Conservation (phyloP, 768 basidiomycete genomes). For the Favolaschia claudopus region DNA sequence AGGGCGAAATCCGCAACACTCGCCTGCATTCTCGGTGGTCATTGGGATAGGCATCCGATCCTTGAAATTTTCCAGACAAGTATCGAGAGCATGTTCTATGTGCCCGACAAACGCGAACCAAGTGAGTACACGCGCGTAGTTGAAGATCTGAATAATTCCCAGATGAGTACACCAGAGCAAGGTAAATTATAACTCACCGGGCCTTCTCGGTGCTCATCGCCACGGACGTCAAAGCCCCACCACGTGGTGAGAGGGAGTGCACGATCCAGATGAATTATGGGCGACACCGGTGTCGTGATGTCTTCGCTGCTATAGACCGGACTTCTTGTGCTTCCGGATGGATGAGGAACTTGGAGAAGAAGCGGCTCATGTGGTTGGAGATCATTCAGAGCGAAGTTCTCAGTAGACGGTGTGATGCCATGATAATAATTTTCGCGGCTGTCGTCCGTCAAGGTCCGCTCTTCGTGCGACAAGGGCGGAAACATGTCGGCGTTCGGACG, state of each 20-base stretch:
- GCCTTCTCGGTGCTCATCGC: conserved; percentile 23
- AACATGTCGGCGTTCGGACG: conserved; percentile 4
- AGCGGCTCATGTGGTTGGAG: too few species aligned
- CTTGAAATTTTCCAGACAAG: background rate
- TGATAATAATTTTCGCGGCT: background rate
- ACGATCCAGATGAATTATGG: background rate
- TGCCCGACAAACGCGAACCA: conserved; percentile 19
- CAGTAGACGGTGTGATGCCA: background rate
- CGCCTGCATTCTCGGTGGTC: background rate
- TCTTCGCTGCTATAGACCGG: background rate
- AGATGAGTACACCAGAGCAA: too few species aligned
- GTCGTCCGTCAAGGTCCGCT: background rate
- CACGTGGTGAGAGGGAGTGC: conserved; percentile 1
- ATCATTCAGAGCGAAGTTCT: too few species aligned
- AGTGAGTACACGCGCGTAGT: conserved; percentile 22
- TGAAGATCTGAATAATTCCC: too few species aligned
- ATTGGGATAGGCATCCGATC: background rate
- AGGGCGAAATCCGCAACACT: background rate
- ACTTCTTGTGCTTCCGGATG: background rate
- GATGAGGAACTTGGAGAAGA: too few species aligned
- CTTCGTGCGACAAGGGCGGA: background rate
- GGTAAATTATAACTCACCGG: too few species aligned
- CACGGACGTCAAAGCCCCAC: conserved; percentile 16
- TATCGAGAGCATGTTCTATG: background rate
- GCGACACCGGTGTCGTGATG: background rate